These are phyloP conservation scores for Ganoderma boninense DNA, from an alignment of 1,284 basidiomycete species.

Conservation along the genomic window DNA sequence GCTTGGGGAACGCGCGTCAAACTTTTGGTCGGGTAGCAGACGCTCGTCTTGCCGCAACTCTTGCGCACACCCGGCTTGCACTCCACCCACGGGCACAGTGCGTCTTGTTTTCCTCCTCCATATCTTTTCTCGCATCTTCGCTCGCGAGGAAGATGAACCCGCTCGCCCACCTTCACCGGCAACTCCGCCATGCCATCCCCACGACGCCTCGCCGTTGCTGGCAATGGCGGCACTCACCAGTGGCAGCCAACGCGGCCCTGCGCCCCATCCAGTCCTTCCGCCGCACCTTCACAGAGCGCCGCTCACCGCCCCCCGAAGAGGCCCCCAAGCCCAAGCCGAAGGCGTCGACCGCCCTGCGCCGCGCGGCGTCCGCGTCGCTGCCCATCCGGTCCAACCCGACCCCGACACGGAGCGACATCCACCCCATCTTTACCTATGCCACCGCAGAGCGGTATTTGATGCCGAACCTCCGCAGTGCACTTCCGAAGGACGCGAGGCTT, in stretches of 20 bases:
- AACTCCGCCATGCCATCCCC: constrained; percentile 20
- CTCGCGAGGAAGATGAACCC: constrained; percentile 21
- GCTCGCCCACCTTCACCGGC: constrained; percentile 16
- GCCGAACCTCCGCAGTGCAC: constrained; percentile 58
- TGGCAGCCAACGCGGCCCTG: background rate
- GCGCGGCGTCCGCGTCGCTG: constrained; percentile 75
- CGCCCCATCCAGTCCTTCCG: constrained; percentile 3
- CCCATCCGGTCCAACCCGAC: constrained; percentile 83
- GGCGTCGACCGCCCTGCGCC: constrained; percentile 76
- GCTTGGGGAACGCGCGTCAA: background rate
- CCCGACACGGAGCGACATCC: constrained; percentile 78
- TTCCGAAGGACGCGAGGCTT: constrained; percentile 61
- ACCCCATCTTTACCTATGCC: constrained; percentile 76
- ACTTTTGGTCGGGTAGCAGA: no score
- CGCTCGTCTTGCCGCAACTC: background rate
- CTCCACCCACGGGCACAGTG: background rate
- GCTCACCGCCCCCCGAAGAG: constrained; percentile 5
- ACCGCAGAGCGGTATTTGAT: constrained; percentile 81
- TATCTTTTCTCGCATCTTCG: background rate
- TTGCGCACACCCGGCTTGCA: background rate
- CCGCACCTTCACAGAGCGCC: constrained; percentile 27
- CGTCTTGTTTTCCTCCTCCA: no score
- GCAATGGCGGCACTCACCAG: constrained; percentile 16
- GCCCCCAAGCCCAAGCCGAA: constrained; percentile 68
- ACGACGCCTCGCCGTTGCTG: constrained; percentile 14